These are phyloP conservation scores for Lentinula lateritia DNA, from an alignment of 768 basidiomycete genomes.

Conservation along the genomic window DNA sequence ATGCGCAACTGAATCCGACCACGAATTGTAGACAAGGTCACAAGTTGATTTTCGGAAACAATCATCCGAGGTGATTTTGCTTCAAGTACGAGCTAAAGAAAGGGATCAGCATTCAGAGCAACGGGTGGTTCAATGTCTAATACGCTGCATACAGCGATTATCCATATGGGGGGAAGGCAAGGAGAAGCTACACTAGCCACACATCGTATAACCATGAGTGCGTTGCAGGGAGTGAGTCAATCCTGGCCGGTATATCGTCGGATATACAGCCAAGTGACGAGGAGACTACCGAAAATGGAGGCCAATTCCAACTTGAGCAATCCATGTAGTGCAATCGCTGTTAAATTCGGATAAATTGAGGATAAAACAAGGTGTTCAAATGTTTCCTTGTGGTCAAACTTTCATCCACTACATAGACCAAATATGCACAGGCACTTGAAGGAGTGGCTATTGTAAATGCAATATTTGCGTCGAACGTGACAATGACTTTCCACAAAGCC, in stretches of 20 bases:
- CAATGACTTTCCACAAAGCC: background rate
- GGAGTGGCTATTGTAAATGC: background rate
- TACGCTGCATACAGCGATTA: too few species aligned
- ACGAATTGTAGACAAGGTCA: background rate
- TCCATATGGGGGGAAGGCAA: background rate
- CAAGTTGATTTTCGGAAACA: background rate
- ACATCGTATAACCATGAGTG: too few species aligned
- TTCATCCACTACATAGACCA: background rate
- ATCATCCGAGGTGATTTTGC: background rate
- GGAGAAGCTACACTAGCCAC: background rate
- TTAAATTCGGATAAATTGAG: background rate
- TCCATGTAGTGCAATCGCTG: background rate
- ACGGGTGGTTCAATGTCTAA: background rate
- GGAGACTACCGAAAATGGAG: background rate
- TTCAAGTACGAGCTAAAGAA: background rate
- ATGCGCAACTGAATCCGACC: slow-evolving; percentile 3
- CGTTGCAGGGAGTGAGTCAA: too few species aligned
- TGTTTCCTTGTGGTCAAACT: background rate
- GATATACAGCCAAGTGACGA: background rate
- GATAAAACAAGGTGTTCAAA: background rate
- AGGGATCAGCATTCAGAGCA: background rate
- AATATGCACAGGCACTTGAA: background rate
- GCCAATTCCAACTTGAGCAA: background rate
- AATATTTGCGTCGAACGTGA: background rate
- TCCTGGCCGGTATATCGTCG: background rate